Percentiles rank a stretch among this genome's conserved stretches.
Conservation (phyloP, 2,329 filamentous ascomycete genomes). For the Fusarium sp. region DNA sequence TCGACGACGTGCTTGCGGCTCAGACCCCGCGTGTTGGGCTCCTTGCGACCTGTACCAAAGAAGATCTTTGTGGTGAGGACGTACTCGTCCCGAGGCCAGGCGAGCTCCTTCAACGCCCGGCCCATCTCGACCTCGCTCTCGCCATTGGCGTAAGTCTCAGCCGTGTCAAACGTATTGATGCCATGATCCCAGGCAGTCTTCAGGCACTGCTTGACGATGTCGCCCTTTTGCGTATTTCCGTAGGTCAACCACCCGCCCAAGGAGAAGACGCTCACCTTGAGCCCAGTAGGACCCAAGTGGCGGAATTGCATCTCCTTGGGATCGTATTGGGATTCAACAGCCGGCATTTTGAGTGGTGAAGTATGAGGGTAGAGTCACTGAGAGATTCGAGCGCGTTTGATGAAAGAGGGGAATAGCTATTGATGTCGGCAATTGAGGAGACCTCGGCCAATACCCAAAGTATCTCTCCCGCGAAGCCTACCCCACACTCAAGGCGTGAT, state of each 20-base stretch:
- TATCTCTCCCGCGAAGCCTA: no score
- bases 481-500: no score
- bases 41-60: constrained; percentile 50
- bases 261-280: constrained; percentile 48
- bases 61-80: constrained; percentile 65
- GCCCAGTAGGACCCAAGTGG: constrained; percentile 46
- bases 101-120: constrained; percentile 69
- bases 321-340: constrained; percentile 43
- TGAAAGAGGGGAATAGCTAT: no score
- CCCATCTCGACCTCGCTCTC: constrained; percentile 76
- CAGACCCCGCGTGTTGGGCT: constrained; percentile 73
- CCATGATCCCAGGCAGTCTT: constrained; percentile 73
- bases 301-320: constrained; percentile 50
- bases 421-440: no score
- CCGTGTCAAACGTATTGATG: constrained; percentile 75
- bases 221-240: constrained; percentile 72
- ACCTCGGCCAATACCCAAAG: no score
- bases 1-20: constrained; percentile 78
- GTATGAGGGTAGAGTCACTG: not conserved
- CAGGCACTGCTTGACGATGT: constrained; percentile 72
- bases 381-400: no score
- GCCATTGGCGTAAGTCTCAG: constrained; percentile 72
- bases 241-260: constrained; percentile 49
- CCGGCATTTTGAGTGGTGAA: constrained; percentile 30
- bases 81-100: constrained; percentile 73